Evolutionary conservation across 495 filamentous ascomycete species (phyloP).

Genomic region (Immersiella caudata): DNA sequence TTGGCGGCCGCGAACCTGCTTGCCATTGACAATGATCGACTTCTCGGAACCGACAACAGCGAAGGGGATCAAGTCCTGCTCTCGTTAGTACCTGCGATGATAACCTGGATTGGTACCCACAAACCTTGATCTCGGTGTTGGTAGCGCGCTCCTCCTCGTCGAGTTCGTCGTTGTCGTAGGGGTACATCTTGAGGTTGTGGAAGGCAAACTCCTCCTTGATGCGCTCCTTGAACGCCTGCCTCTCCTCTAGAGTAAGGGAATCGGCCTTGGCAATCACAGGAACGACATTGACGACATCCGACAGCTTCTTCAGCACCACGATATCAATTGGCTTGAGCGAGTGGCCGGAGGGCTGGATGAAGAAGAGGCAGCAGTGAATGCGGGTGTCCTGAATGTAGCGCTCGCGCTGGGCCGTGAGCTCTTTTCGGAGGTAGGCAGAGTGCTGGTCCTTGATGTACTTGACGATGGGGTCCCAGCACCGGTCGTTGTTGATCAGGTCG

Average conservation of each 20-base stretch:
- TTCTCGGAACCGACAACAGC: constrained; percentile 98
- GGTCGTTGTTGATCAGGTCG: constrained; percentile 99
- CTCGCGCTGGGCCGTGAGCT: constrained; percentile 99
- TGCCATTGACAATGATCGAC: constrained; percentile 94
- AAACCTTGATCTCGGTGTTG: constrained; percentile 94
- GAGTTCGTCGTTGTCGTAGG: constrained; percentile 98
- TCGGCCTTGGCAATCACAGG: constrained; percentile 99
- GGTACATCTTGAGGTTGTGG: constrained; percentile 99
- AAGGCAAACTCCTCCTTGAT: constrained; percentile 99
- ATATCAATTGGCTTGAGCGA: constrained; percentile 99
- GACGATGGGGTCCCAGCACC: constrained; percentile 99
- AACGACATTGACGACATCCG: constrained; percentile 98
- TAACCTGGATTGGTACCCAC: constrained; percentile 25
- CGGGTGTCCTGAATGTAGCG: constrained; percentile 98
- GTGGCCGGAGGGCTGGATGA: constrained; percentile 98
- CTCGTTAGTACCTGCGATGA: constrained; percentile 22
- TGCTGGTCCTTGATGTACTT: constrained; percentile 99
- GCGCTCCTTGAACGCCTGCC: constrained; percentile 93
- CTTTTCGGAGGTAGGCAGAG: constrained; percentile 98
- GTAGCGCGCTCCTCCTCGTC: constrained; percentile 93
- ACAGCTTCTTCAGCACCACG: constrained; percentile 97
- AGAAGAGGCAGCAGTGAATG: constrained; percentile 99
- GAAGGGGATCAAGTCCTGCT: constrained; percentile 90
- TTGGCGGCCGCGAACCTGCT: constrained; percentile 96
- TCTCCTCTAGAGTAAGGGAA: constrained; percentile 93